These are phyloP conservation scores for Trichoderma atroviride DNA, from an alignment of 2,329 filamentous ascomycete species.

Conservation along the genomic window DNA sequence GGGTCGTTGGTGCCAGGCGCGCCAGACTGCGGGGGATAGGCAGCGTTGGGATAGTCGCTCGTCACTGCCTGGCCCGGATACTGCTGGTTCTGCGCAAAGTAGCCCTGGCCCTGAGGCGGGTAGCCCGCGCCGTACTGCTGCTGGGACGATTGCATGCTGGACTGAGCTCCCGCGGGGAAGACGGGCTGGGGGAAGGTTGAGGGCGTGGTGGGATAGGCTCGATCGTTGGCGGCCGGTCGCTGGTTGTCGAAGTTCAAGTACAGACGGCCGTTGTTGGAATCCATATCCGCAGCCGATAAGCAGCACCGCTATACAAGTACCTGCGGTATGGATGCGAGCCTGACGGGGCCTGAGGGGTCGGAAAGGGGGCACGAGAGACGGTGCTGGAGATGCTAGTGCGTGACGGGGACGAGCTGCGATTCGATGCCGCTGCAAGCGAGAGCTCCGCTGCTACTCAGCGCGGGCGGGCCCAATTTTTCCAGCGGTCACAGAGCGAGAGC, in stretches of 20 bases:
- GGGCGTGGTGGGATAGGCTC: slow-evolving; percentile 82
- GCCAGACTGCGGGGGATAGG: slow-evolving; percentile 57
- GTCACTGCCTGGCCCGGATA: slow-evolving; percentile 44
- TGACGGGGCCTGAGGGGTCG: slow-evolving; percentile 27
- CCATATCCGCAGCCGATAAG: slow-evolving; percentile 43
- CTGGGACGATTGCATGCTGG: slow-evolving; percentile 30
- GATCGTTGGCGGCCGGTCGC: slow-evolving; percentile 63
- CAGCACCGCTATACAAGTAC: not conserved
- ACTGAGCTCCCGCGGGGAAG: slow-evolving; percentile 49
- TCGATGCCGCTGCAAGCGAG: slow-evolving; percentile 15
- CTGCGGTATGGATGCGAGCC: slow-evolving; percentile 20
- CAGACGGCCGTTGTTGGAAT: slow-evolving; percentile 62
- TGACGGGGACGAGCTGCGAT: slow-evolving; percentile 15
- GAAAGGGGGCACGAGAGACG: slow-evolving; percentile 19
- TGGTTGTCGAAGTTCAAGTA: slow-evolving; percentile 71
- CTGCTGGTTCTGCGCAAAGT: slow-evolving; percentile 60
- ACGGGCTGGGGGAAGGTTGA: slow-evolving; percentile 96
- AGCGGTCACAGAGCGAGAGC: slow-evolving; percentile 3
- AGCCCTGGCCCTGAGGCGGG: slow-evolving; percentile 50
- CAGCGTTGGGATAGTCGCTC: slow-evolving; percentile 52
- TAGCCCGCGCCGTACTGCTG: slow-evolving; percentile 53
- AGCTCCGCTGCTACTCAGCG: slow-evolving; percentile 11
- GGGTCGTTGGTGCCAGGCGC: slow-evolving; percentile 73
- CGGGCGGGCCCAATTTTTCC: slow-evolving; percentile 19
- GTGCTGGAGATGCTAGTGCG: slow-evolving; percentile 22